Percentiles rank a stretch among this genome's conserved stretches.
Conservation (phyloP, 768 basidiomycete genomes). For the Leccinum rimulosum region DNA sequence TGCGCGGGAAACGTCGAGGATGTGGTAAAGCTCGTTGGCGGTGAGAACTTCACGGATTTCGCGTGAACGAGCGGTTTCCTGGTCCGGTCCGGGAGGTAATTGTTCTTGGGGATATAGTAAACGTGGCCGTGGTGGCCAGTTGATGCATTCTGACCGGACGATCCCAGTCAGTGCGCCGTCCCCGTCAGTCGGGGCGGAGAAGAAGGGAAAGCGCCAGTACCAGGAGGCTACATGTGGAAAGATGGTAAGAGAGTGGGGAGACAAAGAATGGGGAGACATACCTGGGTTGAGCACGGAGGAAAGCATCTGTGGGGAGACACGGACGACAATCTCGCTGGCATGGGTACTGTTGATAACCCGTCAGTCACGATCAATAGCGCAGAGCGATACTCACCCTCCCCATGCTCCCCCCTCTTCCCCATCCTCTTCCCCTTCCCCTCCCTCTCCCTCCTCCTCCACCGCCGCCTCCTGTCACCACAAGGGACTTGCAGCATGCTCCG, state of each 20-base stretch:
- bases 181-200: slow-evolving; percentile 39
- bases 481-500: too few relatives aligned
- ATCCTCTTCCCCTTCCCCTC: too few relatives aligned
- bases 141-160: slow-evolving; percentile 24
- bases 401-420: too few relatives aligned
- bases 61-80: slow-evolving; percentile 10
- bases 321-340: slow-evolving; percentile 3
- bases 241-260: not conserved
- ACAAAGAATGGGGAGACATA: slow-evolving; percentile 3
- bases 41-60: slow-evolving; percentile 48
- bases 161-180: slow-evolving; percentile 34
- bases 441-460: too few relatives aligned
- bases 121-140: slow-evolving; percentile 26
- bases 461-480: too few relatives aligned
- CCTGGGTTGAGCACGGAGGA: slow-evolving; percentile 33
- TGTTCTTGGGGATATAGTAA: slow-evolving; percentile 8
- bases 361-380: too few relatives aligned
- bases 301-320: slow-evolving; percentile 26
- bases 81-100: slow-evolving; percentile 4
- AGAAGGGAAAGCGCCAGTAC: slow-evolving; percentile 63
- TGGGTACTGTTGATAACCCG: too few relatives aligned
- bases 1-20: slow-evolving; percentile 61
- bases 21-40: slow-evolving; percentile 66
- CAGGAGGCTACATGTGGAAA: slow-evolving; percentile 44
- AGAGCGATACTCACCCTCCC: too few relatives aligned